Evolutionary conservation across 2,329 filamentous ascomycete species (phyloP).

Genomic region (Fusarium heterosporum): DNA sequence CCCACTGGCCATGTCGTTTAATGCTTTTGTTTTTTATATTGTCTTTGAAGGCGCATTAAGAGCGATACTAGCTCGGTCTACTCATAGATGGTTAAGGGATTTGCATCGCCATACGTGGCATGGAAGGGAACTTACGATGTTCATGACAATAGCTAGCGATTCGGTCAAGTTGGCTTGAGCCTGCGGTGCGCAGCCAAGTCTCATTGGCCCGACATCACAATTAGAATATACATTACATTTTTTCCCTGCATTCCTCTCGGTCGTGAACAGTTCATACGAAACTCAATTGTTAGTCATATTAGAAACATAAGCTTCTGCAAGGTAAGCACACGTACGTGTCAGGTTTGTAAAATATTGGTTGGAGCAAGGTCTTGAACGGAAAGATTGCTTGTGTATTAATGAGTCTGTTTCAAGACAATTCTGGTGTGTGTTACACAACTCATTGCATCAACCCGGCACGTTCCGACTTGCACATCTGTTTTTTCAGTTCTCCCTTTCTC

Average conservation of each 20-base stretch:
- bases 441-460: too few relatives aligned
- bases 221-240: constrained; percentile 16
- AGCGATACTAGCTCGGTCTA: constrained; percentile 4
- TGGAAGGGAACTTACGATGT: constrained; percentile 29
- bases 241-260: background rate
- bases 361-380: too few relatives aligned
- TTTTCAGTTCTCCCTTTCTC: too few relatives aligned
- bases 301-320: too few relatives aligned
- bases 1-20: constrained; percentile 16
- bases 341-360: too few relatives aligned
- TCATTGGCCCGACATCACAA: constrained; percentile 1
- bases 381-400: too few relatives aligned
- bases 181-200: background rate
- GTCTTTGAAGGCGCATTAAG: constrained; percentile 21
- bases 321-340: too few relatives aligned
- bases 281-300: too few relatives aligned
- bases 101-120: constrained; percentile 35
- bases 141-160: constrained; percentile 25
- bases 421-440: too few relatives aligned
- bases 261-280: background rate
- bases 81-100: constrained; percentile 27
- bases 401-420: too few relatives aligned
- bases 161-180: constrained; percentile 5
- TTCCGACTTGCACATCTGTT: too few relatives aligned
- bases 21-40: constrained; percentile 19